Percentiles rank a stretch among this genome's conserved stretches.
These are phyloP conservation scores for Diophrys appendiculata DNA, from an alignment of 73 alveolate genomes.

Conservation along the genomic window DNA sequence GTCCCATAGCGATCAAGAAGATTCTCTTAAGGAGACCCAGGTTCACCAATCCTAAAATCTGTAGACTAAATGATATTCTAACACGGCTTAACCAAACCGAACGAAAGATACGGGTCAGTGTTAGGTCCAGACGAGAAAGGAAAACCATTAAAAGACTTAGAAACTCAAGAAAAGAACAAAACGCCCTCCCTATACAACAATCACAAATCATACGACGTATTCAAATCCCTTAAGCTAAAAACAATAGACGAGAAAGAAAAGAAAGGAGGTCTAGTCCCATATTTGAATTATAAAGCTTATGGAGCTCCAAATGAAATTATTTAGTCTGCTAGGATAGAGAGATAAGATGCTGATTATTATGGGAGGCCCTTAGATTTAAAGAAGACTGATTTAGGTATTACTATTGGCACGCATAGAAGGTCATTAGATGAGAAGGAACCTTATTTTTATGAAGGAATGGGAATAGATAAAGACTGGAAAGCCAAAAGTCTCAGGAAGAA, in stretches of 20 bases:
- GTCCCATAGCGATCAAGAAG: too few relatives aligned
- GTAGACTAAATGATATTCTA: too few relatives aligned
- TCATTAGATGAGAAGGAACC: not conserved
- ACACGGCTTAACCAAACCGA: too few relatives aligned
- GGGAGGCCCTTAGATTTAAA: not conserved
- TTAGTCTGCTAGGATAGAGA: not conserved
- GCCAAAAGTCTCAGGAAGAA: not conserved
- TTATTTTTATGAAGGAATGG: not conserved
- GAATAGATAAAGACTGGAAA: not conserved
- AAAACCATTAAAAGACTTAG: too few relatives aligned
- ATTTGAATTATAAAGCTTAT: not conserved
- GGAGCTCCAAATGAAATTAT: not conserved
- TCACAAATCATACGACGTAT: not conserved
- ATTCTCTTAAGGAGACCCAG: too few relatives aligned
- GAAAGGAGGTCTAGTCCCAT: not conserved
- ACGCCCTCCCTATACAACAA: too few relatives aligned
- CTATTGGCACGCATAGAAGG: not conserved
- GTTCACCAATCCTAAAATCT: too few relatives aligned
- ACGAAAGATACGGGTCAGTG: too few relatives aligned
- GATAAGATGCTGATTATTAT: not conserved
- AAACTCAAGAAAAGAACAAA: too few relatives aligned
- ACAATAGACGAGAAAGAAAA: too few relatives aligned
- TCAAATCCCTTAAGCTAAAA: not conserved
- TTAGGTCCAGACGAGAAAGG: too few relatives aligned
- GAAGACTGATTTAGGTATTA: not conserved